Evolutionary conservation across 805 yeast genomes (phyloP), one percentile per base, ranked within the genome.

Genomic region (Kazachstania bromeliacearum): DNA sequence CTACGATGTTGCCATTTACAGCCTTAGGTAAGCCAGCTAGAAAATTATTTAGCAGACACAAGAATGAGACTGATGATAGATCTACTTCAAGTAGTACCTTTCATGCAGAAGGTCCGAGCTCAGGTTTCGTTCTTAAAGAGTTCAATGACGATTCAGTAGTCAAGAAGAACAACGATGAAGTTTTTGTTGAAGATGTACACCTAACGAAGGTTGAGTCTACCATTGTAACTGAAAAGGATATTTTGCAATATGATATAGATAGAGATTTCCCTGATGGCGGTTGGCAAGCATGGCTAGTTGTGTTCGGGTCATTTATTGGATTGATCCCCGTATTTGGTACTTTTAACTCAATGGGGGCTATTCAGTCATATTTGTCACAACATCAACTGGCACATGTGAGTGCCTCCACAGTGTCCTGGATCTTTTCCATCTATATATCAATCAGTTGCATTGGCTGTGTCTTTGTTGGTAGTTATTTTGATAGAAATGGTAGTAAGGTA

Each of bases 321-420:
- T 57, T 75, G 16, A 51, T 73, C 4, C 77, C 78, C 1, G 70
- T 68, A 5, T 70, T 77, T 42, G 85, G 88, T 2, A 50, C 75
- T 29, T 58, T 75, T 40, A 77, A 77, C 44, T 64, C 81, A 0
- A 62, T 75, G 17, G 85, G 88, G 45, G 81, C 80, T 2, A 66
- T 79, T 29, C 79, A 79, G 57, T 69, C 80, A 0, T 77, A 78
- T 46, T 68, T 79, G 6, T 66, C 66, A 1, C 42, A 48, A 33
- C 52, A 79, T 57, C 87, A 79, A 55, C 57, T 79, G 47, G 65
- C 63, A 0, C 44, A 62, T 22, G 65, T 67, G 1, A 57, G 70
- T 6, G 63, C 74, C 0, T 67, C 80, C 0, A 63, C 73, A 0
- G 64, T 74, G 2, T 69, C 83, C 1, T 77, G 85, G 85, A 73